Percentiles rank a stretch among this genome's conserved stretches.
Evolutionary conservation across 2,329 filamentous ascomycete species (phyloP).

Genomic region (Fonsecaea nubica): DNA sequence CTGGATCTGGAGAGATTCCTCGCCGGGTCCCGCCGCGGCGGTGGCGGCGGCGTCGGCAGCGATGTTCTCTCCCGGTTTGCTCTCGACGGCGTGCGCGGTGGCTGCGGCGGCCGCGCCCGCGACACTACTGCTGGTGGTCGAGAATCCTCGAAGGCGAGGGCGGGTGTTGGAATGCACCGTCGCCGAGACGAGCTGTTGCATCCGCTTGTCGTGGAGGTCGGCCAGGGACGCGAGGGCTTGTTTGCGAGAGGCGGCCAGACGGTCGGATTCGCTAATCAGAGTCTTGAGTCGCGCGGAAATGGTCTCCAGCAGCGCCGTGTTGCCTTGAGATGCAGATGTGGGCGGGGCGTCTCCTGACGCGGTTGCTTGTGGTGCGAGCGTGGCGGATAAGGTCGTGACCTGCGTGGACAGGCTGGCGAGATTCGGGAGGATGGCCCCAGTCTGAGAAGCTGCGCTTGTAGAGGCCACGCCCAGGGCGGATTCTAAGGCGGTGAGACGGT

Average conservation of each 20-base stretch:
- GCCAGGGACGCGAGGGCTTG: constrained; percentile 52
- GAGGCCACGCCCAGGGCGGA: constrained; percentile 78
- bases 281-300: constrained; percentile 52
- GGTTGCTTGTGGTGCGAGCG: constrained; percentile 47
- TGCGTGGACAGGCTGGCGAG: constrained; percentile 82
- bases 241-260: constrained; percentile 51
- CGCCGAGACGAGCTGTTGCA: constrained; percentile 43
- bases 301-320: constrained; percentile 53
- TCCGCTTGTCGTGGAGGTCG: constrained; percentile 50
- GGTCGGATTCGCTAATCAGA: constrained; percentile 53
- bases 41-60: constrained; percentile 42
- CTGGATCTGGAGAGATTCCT: constrained; percentile 37
- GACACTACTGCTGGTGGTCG: constrained; percentile 48
- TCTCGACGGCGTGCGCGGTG: constrained; percentile 57
- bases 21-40: constrained; percentile 11
- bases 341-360: constrained; percentile 27
- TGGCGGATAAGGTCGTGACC: constrained; percentile 71
- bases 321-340: constrained; percentile 38
- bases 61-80: constrained; percentile 49
- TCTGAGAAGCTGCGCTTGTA: constrained; percentile 60
- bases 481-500: constrained; percentile 78
- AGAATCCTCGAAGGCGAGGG: constrained; percentile 36
- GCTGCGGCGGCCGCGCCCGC: constrained; percentile 21
- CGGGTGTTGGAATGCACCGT: constrained; percentile 29
- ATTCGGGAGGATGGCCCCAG: constrained; percentile 76